phyloP scores from a whole-genome alignment of 176 grass and related monocot genomes.

The Dactylis glomerata region DNA sequence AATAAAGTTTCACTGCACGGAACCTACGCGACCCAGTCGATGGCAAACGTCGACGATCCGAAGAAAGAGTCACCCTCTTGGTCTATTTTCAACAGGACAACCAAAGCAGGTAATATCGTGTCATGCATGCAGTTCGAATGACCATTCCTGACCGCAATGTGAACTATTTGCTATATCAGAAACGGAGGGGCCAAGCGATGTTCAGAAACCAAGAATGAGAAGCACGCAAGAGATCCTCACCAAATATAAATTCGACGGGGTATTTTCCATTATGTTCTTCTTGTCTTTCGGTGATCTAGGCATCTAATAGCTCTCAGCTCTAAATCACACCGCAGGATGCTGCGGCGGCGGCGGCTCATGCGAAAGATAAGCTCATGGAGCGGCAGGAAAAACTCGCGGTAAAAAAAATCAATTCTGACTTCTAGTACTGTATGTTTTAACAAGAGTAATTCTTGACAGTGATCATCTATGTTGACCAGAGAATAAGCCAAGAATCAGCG shows the following conservation, averaged over 20 bases:
- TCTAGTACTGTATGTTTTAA: not conserved
- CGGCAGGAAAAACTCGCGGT: conserved; percentile 89
- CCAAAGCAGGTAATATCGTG: conserved; percentile 36
- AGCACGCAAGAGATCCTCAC: conserved; percentile 88
- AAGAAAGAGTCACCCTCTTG: conserved; percentile 39
- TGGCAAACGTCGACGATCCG: conserved; percentile 25
- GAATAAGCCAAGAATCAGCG: conserved; percentile 57
- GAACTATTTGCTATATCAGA: conserved; percentile 30
- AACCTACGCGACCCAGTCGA: conserved; percentile 17
- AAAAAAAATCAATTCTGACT: not conserved
- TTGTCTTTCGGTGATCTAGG: not conserved
- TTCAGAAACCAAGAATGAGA: conserved; percentile 66
- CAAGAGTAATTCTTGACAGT: not conserved
- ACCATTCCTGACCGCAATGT: not conserved
- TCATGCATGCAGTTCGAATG: not conserved
- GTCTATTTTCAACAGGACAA: conserved; percentile 30
- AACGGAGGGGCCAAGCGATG: conserved; percentile 49
- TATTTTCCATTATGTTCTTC: not conserved
- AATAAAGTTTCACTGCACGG: not conserved
- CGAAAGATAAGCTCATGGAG: conserved; percentile 78
- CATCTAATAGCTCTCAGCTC: not conserved
- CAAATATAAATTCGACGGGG: conserved; percentile 82
- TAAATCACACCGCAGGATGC: conserved; percentile 54
- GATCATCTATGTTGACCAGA: conserved; percentile 32
- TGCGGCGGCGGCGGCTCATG: conserved; percentile 71